phyloP scores from a whole-genome alignment of 495 filamentous ascomycete species.

The Lasiosphaeris hirsuta region DNA sequence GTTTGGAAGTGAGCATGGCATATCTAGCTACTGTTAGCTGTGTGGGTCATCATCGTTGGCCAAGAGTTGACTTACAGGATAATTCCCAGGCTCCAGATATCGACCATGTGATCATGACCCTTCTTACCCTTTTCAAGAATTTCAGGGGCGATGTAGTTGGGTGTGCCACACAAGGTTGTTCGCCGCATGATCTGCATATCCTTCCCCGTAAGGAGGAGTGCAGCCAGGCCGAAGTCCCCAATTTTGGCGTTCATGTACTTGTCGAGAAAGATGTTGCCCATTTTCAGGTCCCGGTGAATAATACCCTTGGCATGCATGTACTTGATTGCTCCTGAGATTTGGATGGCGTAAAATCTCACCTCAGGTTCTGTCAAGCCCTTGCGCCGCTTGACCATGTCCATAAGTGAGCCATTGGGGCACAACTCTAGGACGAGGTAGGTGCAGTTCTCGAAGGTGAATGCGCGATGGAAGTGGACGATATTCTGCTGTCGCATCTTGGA shows the following conservation, averaged over 20 bases:
- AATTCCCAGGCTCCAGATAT: conserved; percentile 95
- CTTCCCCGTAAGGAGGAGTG: conserved; percentile 78
- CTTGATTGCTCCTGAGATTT: conserved; percentile 93
- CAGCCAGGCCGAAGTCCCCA: conserved; percentile 96
- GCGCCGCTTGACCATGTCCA: conserved; percentile 93
- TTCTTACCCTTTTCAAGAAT: conserved; percentile 82
- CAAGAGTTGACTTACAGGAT: conserved; percentile 65
- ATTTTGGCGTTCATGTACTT: conserved; percentile 96
- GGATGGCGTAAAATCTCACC: conserved; percentile 84
- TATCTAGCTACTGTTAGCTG: conserved; percentile 49
- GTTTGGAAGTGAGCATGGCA: conserved; percentile 85
- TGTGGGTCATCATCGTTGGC: neutral
- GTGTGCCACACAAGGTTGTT: conserved; percentile 92
- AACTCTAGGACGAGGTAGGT: conserved; percentile 94
- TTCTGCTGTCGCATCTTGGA: conserved; percentile 94
- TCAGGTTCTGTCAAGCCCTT: conserved; percentile 86
- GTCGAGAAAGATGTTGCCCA: conserved; percentile 96
- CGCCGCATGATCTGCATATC: conserved; percentile 73
- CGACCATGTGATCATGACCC: conserved; percentile 85
- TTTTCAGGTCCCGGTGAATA: conserved; percentile 95
- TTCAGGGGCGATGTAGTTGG: conserved; percentile 97
- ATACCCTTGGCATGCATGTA: conserved; percentile 94
- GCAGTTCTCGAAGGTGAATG: conserved; percentile 82
- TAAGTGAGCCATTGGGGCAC: conserved; percentile 94
- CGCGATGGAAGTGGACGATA: conserved; percentile 90